Base-by-base conservation (phyloP, 176 grass and related monocot genomes). In the Zoysia japonica region DNA sequence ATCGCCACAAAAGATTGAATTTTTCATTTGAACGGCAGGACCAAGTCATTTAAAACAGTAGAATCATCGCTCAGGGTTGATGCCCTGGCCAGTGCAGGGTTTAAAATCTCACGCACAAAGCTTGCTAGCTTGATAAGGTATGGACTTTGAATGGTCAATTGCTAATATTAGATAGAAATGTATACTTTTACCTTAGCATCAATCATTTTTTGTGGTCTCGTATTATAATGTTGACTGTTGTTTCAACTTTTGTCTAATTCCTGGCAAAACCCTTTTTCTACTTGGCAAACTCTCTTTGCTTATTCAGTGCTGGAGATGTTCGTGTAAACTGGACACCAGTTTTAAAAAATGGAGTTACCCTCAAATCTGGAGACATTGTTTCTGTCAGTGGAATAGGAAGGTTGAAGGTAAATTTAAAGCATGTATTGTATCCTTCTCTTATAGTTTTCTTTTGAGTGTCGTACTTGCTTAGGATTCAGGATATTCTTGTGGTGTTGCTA, bases 21-120 rank as follows among this genome's bases (percentile, higher is more conserved):
- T 9, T 63, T 59, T 11, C 9, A n/a, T 82, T 63, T 83, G 11
- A 84, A 75, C 44, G 86, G 50, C 86, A 99, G 92, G 76, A 99
- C 88, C 35, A 93, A 93, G 75, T 82, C 86, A 61, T 95, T 89
- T 79, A 95, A 82, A 93, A 93, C 90, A 78, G 90, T 93, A 63
- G 96, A 99, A 80, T 85, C 88, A 77, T 99, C 96, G 2, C 67
- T 99, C 57, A 90, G 96, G 80, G 86, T 95, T 74, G 96, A 99
- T 91, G 90, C 96, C 71, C 52, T 99, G 68, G 92, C 90, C 67
- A 99, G 90, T 78, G 96, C 92, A 76, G 92, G 96, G 70, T 95
- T 91, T 89, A 99, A 93, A 81, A 91, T 95, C 61, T 99, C 96
- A 74, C 88, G 96, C 44, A 89, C 96, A 49, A 99, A 99, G 61